Evolutionary conservation across 345 rosid species (phyloP), one percentile per base, ranked within the genome.

Genomic region (Lepidium sativum): DNA sequence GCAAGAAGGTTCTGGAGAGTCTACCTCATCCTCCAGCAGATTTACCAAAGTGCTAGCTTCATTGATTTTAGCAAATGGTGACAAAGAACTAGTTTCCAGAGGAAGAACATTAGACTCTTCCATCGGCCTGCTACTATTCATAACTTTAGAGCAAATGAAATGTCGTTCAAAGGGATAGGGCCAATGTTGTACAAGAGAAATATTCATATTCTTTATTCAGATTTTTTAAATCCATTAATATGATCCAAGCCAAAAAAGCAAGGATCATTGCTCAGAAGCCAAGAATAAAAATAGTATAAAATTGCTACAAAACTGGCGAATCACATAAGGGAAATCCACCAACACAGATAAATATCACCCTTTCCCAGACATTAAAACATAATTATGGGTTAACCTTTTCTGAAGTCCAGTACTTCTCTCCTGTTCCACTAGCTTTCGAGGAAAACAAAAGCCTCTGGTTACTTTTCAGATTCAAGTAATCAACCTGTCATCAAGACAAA

Each of bases 401-500:
- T 43, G 79, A 74, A 69, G 82, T 78, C 97, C 96, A 87, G 68
- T 67, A 63, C 53, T 82, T 84, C 55, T 64, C 83, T 72, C 81
- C 85, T 45, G 63, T 48, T 52, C 53, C 72, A 61, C 66, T 75
- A 60, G 34, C 60, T 29, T 41, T 77, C 4, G 79, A 82, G 27
- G 84, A 80, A 68, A 77, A 87, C 55, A 55, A 32, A 70, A 83
- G 64, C 77, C 97, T 86, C 77, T 81, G 80, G 52, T 81, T 83
- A 37, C 75, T 92, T 89, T 83, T 92, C 80, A 92, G 79, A 75
- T 89, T 87, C 83, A 86, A 71, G 78, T 87, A 92, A 78, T 89
- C 97, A 77, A 87, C 94, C 96, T 89, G 82, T 42, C 63, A 71
- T 60, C 25, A 37, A 34, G 5, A 10, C 8, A 27, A 37, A 60